A percentile compares a stretch with the other conserved stretches of the same genome.
These are phyloP conservation scores for Leccinum fibrillosum DNA, from an alignment of 768 basidiomycete genomes.

Conservation along the genomic window DNA sequence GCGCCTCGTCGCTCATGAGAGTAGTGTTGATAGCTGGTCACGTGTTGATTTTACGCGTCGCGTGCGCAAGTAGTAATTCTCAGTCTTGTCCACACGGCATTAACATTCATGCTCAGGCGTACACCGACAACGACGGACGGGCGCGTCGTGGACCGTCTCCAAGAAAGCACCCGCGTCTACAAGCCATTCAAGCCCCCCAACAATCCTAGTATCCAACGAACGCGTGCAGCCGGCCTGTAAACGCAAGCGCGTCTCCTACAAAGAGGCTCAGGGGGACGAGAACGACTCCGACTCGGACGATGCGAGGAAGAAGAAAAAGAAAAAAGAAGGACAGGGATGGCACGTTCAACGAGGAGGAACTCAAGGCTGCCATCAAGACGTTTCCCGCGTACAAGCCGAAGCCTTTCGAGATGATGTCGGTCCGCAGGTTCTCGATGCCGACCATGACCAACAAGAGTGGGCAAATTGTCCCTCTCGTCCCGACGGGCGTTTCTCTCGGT, in stretches of 20 bases:
- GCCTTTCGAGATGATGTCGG: constrained; percentile 53
- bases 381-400: constrained; percentile 83
- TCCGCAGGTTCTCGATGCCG: constrained; percentile 81
- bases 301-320: constrained; percentile 57
- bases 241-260: constrained; percentile 86
- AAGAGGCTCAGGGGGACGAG: constrained; percentile 58
- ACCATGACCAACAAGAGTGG: constrained; percentile 73
- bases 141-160: constrained; percentile 59
- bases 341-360: constrained; percentile 60
- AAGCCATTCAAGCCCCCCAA: constrained; percentile 83
- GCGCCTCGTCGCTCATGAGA: neutral
- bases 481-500: constrained; percentile 77
- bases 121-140: constrained; percentile 70
- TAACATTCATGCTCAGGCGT: constrained; percentile 60
- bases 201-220: constrained; percentile 40
- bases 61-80: constrained; percentile 7
- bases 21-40: constrained; percentile 8
- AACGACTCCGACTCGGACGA: constrained; percentile 56
- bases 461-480: constrained; percentile 48
- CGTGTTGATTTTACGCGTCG: constrained; percentile 20
- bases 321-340: constrained; percentile 59
- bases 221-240: constrained; percentile 71
- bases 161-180: constrained; percentile 70
- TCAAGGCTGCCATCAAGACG: constrained; percentile 58
- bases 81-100: constrained; percentile 2